These are phyloP conservation scores for Magnaporthiopsis rhizophila DNA, from an alignment of 2,329 filamentous ascomycete genomes.

Conservation along the genomic window DNA sequence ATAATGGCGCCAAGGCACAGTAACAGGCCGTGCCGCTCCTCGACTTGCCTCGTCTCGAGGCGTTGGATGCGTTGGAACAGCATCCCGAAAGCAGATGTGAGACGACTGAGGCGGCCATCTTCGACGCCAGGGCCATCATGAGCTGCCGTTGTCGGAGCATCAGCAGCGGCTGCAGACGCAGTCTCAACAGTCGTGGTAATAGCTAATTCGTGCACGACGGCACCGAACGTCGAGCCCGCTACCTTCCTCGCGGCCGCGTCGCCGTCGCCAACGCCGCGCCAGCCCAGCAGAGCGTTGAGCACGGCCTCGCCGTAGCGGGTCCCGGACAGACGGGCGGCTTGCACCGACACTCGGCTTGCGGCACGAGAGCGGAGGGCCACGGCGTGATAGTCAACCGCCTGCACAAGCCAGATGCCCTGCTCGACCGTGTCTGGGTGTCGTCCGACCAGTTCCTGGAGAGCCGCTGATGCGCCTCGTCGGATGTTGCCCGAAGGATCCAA, in stretches of 20 bases:
- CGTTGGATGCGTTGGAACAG: constrained; percentile 35
- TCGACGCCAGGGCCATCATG: background rate
- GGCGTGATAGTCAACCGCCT: constrained; percentile 85
- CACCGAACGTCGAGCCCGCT: constrained; percentile 63
- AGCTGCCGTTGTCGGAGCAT: too few relatives aligned
- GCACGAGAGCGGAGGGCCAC: constrained; percentile 82
- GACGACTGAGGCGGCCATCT: constrained; percentile 16
- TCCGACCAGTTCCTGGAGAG: constrained; percentile 87
- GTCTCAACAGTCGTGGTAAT: constrained; percentile 13
- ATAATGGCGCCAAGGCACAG: constrained; percentile 53
- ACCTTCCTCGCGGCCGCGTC: constrained; percentile 67
- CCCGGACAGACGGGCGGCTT: constrained; percentile 55
- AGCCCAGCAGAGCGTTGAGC: constrained; percentile 63
- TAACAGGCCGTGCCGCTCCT: constrained; percentile 62
- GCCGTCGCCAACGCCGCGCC: constrained; percentile 79
- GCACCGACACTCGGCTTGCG: constrained; percentile 66
- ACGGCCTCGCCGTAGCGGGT: constrained; percentile 63
- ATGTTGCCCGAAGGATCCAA: constrained; percentile 92
- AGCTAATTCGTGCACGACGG: constrained; percentile 37
- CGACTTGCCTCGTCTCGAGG: constrained; percentile 51
- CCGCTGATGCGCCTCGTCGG: constrained; percentile 82
- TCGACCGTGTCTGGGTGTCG: constrained; percentile 80
- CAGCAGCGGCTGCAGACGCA: constrained; percentile 15
- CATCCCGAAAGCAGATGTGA: constrained; percentile 28
- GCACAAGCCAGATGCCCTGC: constrained; percentile 78